Conservation (phyloP, 1,284 basidiomycete genomes). For the Sporisorium iseilematis-ciliati region DNA sequence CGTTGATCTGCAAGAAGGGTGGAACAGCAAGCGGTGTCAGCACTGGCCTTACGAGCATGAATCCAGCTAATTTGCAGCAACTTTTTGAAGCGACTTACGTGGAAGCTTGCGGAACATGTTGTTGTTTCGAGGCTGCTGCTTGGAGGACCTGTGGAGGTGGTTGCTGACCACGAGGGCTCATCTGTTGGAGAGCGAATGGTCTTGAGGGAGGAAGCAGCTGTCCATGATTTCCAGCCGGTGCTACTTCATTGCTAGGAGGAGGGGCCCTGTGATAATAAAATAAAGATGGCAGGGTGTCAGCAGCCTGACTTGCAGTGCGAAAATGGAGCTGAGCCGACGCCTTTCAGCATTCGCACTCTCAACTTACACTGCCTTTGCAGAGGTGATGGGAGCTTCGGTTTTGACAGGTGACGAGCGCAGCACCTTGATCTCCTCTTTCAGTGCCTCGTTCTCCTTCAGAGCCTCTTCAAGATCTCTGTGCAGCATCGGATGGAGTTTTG, state of each 20-base stretch:
- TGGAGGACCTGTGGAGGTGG: not conserved
- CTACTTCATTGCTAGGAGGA: not conserved
- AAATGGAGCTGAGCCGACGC: not conserved
- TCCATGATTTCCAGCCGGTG: not conserved
- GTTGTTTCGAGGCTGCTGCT: not conserved
- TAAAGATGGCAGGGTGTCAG: not conserved
- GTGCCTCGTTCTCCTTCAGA: conserved; percentile 15
- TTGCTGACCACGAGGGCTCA: not conserved
- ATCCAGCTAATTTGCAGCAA: not conserved
- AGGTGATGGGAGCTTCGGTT: not conserved
- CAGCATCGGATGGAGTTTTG: no score
- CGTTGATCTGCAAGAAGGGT: not conserved
- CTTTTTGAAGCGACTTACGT: not conserved
- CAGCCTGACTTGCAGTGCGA: not conserved
- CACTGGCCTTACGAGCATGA: not conserved
- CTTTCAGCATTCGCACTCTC: not conserved
- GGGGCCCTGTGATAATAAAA: not conserved
- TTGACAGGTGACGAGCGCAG: conserved; percentile 6
- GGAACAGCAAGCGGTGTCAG: not conserved
- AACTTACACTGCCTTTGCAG: not conserved
- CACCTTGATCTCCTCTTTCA: conserved; percentile 20
- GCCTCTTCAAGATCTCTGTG: conserved; percentile 24
- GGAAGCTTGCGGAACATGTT: not conserved
- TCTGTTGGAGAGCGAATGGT: not conserved
- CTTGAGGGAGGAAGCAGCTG: conserved; percentile 1